phyloP scores from a whole-genome alignment of 2,329 filamentous ascomycete species.

The Exophiala dermatitidis region DNA sequence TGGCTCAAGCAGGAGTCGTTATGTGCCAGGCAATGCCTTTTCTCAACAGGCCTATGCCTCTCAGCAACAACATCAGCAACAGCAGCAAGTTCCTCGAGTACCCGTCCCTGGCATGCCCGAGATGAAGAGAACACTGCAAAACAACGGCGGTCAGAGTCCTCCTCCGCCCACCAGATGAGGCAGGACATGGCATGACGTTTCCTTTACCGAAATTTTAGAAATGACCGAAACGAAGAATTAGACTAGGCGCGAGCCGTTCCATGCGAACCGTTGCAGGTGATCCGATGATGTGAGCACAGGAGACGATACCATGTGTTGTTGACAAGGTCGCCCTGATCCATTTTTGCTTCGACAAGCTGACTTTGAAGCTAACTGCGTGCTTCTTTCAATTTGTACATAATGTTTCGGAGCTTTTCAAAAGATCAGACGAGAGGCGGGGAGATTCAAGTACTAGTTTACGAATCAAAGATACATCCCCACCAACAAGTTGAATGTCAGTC shows the following conservation, averaged over 20 bases:
- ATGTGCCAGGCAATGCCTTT: conserved; percentile 26
- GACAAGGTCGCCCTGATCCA: too few species aligned
- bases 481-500: too few species aligned
- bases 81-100: conserved; percentile 6
- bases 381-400: too few species aligned
- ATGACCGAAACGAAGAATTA: not conserved
- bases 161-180: conserved; percentile 12
- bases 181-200: not conserved
- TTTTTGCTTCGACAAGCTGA: too few species aligned
- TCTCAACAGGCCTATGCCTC: conserved; percentile 20
- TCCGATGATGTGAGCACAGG: too few species aligned
- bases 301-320: too few species aligned
- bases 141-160: not conserved
- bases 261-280: too few species aligned
- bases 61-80: not conserved
- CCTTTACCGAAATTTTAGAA: not conserved
- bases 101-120: conserved; percentile 23
- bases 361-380: too few species aligned
- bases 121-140: conserved; percentile 19
- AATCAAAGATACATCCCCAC: too few species aligned
- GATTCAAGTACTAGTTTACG: too few species aligned
- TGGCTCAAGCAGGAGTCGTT: conserved; percentile 10
- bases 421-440: too few species aligned
- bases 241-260: not conserved
- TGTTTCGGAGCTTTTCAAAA: too few species aligned